Base-by-base conservation (phyloP, 1,284 basidiomycete genomes). In the Fomitopsis betulina region DNA sequence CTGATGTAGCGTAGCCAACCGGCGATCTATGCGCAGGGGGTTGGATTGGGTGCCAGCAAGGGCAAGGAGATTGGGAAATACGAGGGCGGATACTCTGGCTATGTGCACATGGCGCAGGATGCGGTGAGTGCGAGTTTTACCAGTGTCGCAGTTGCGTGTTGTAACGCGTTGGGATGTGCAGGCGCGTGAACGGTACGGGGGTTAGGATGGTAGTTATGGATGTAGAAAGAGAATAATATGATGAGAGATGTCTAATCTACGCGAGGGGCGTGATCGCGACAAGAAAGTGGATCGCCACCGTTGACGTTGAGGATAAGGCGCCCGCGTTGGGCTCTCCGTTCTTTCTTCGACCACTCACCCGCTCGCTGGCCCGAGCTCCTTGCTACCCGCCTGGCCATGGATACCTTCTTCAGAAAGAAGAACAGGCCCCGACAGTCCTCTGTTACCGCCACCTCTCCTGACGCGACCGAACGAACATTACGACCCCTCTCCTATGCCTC, bases 21-120 rank as follows among this genome's bases (percentile, higher is more conserved):
- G 9, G 86, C 91, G 32, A 84, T 96, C 56, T 96, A 94, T 71
- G 87, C 91, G 4, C 83, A 88, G 65, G 89, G 94, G 9, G 93
- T 85, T 23, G 94, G 94, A 1, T 75, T 97, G 7, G 94, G 94
- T 19, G 91, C 94, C 0, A 86, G 87, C 64, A 96, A 94, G 75
- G 92, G 87, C 58, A 90, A 87, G 67, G 92, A 94, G 60, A 76
- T 94, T 50, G 85, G 85, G 50, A 91, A 88, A 73, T 87, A 86
- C 67, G 76, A 83, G 8, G 89, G 87, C 58, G 85, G 85, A 19
- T 86, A 87, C 65, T 72, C 82, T 43, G 87, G 85, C 56, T 92
- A 92, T 72, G 83, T 89, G 21, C 79, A 86, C 58, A 84, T 88
- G 80, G 89, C 82, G 38, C 86, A 89, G 70, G 89, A 92, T 66